Base-by-base conservation (phyloP, 352 stramenopile genomes). In the Phytopythium chamaehyphon region DNA sequence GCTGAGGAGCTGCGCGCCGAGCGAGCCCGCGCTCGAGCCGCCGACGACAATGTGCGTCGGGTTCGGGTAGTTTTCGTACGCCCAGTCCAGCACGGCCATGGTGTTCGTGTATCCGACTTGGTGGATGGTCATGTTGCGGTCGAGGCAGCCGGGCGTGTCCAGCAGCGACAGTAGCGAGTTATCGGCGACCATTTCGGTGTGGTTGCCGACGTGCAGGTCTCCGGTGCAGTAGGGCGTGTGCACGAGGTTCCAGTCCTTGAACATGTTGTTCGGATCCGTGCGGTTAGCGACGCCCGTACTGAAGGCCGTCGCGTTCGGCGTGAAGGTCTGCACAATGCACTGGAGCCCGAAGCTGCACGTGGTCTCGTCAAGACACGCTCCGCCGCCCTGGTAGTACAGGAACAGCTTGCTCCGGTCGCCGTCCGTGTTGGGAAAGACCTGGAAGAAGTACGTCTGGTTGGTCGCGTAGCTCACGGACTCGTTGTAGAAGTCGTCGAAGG, bases 171-270 rank as follows among this genome's bases (percentile, higher is more conserved):
- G 59, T 16, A 65, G 26, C 36, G 22, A 28, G 39, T 52, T 43
- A 21, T 62, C 52, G 11, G 19, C 24, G 22, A 47, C 11, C 42
- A 26, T 31, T 15, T 48, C 21, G 16, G 48, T 18, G 14, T 51
- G 11, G 55, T 67, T 66, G 47, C 70, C 70, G 6, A 73, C 23
- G 51, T 80, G 66, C 22, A 80, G 57, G 39, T 80, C 69, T n/a
- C 69, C 69, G 36, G 66, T 76, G 66, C 70, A 80, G 55, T 80
- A 80, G 18, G 66, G 66, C 15, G 76, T 52, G 63, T 75, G 64
- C 14, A 80, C 61, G 23, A 76, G 69, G 54, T 71, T 74, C 70
- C 70, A 80, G 63, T 76, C 66, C 43, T 61, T 64, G 42, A 76
- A 80, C 15, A 66, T 14, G 52, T 80, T 80, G 37, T 64, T 35